Percentiles rank a stretch among this genome's conserved stretches.
Conservation (phyloP, 805 yeast genomes). For the Kregervanrija delftensis region DNA sequence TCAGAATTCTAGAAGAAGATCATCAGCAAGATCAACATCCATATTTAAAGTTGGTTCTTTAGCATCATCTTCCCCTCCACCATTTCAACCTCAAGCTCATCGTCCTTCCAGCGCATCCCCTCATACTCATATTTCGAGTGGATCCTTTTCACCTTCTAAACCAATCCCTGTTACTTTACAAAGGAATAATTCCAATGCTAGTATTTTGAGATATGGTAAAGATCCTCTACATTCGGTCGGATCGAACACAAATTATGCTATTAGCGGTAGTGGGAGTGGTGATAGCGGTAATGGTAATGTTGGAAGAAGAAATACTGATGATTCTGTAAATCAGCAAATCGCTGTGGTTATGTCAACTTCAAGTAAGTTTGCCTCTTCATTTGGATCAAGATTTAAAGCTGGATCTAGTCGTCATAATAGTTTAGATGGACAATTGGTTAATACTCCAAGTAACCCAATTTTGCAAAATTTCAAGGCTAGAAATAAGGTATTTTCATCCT, state of each 20-base stretch:
- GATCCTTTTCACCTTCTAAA: constrained; percentile 19
- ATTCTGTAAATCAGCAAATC: constrained; percentile 3
- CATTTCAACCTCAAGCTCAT: constrained; percentile 8
- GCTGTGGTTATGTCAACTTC: constrained; percentile 25
- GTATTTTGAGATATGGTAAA: constrained; percentile 37
- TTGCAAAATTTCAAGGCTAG: constrained; percentile 20
- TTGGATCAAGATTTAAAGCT: constrained; percentile 47
- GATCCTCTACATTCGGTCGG: constrained; percentile 35
- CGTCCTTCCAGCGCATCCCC: too few species aligned
- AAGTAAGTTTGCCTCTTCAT: constrained; percentile 65
- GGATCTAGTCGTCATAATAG: constrained; percentile 23
- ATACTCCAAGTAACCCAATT: constrained; percentile 15
- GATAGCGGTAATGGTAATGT: neutral
- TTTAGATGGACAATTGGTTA: constrained; percentile 20
- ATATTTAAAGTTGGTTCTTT: constrained; percentile 62
- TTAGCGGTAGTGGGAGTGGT: constrained; percentile 17
- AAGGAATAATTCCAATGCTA: constrained; percentile 43
- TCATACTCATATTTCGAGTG: too few species aligned
- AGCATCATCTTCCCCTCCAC: constrained; percentile 31
- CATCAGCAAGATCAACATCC: constrained; percentile 38
- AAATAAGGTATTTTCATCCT: constrained; percentile 18
- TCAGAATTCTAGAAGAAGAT: constrained; percentile 21
- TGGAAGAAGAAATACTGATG: too few species aligned
- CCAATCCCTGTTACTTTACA: constrained; percentile 37
- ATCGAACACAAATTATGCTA: constrained; percentile 15